A percentile compares a stretch with the other conserved stretches of the same genome.
Conservation (phyloP, 108 stramenopile genomes). For the Stephanodiscus minutulus region DNA sequence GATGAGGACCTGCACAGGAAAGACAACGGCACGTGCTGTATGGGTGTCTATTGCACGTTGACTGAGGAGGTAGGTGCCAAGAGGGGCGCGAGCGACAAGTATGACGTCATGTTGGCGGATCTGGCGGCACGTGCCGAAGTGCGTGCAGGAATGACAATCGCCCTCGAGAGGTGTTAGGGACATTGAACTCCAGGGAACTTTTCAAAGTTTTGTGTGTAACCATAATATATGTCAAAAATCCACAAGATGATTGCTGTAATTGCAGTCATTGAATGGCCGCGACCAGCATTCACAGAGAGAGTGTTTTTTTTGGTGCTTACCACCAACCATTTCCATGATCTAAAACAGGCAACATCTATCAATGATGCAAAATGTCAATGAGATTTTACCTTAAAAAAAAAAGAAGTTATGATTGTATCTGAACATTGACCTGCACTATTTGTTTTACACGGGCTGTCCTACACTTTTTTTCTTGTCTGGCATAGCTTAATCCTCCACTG, state of each 20-base stretch:
- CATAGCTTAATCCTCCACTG: slow-evolving; percentile 33
- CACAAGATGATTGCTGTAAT: too few relatives aligned
- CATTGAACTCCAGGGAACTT: not conserved
- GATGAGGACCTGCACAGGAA: slow-evolving; percentile 51
- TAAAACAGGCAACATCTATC: not conserved
- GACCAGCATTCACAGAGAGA: not conserved
- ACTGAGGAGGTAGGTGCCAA: slow-evolving; percentile 63
- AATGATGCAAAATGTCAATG: too few relatives aligned
- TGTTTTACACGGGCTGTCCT: too few relatives aligned
- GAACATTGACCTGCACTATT: too few relatives aligned
- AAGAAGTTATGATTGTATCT: too few relatives aligned
- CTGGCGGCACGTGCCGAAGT: slow-evolving; percentile 71
- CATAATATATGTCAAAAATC: too few relatives aligned
- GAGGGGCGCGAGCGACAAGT: slow-evolving; percentile 46
- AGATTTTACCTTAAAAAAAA: too few relatives aligned
- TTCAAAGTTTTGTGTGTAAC: too few relatives aligned
- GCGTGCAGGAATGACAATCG: slow-evolving; percentile 38
- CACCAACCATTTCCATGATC: not conserved
- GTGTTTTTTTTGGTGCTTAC: not conserved
- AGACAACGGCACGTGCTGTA: slow-evolving; percentile 15
- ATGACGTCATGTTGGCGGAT: slow-evolving; percentile 66
- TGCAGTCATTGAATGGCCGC: slow-evolving; percentile 5
- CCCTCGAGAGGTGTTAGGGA: not conserved
- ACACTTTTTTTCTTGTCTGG: too few relatives aligned
- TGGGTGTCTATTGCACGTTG: slow-evolving; percentile 74